phyloP scores from a whole-genome alignment of 306 rosid genomes.

The Cicer chorassanicum region DNA sequence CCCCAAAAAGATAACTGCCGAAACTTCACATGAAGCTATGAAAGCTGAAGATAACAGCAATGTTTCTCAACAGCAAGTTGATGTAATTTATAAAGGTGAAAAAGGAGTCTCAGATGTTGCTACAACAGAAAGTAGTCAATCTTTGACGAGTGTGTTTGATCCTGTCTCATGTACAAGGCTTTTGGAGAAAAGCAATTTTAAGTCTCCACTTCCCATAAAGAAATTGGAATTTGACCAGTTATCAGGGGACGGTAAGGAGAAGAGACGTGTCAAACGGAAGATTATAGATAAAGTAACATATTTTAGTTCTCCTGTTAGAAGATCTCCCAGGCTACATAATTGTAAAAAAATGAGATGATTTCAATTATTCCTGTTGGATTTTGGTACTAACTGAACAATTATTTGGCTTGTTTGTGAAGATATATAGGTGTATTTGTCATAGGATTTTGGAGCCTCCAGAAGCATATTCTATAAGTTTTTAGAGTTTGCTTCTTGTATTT shows the following conservation, averaged over 20 bases:
- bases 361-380: constrained; percentile 28
- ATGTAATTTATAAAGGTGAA: constrained; percentile 19
- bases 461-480: constrained; percentile 18
- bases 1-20: not conserved
- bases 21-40: not conserved
- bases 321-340: constrained; percentile 41
- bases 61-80: constrained; percentile 22
- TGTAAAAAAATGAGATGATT: constrained; percentile 6
- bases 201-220: constrained; percentile 27
- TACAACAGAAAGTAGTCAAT: constrained; percentile 1
- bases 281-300: not conserved
- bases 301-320: constrained; percentile 41
- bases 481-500: constrained; percentile 1
- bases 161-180: not conserved
- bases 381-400: constrained; percentile 6
- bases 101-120: constrained; percentile 28
- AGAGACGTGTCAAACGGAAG: not conserved
- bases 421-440: constrained; percentile 20
- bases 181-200: not conserved
- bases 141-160: constrained; percentile 7
- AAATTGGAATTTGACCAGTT: not conserved
- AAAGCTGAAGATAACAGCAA: not conserved
- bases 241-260: constrained; percentile 27
- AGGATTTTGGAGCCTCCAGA: constrained; percentile 17
- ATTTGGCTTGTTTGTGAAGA: constrained; percentile 31